A percentile compares a stretch with the other conserved stretches of the same genome.
Evolutionary conservation across 305 asterid species (phyloP).

Genomic region (Fraxinus ornus): DNA sequence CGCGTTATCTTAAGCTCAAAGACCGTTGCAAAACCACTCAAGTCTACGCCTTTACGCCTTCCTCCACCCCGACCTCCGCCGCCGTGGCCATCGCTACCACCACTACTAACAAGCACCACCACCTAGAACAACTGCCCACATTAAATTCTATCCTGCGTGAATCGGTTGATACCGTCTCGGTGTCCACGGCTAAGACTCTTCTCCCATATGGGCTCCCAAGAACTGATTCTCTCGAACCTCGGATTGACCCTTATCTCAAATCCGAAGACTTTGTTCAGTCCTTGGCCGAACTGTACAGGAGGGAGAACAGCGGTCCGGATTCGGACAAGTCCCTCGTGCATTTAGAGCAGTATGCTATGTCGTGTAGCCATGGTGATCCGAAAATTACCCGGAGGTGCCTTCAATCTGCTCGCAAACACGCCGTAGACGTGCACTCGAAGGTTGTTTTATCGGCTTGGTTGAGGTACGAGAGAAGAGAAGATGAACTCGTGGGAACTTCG

Average conservation of each 20-base stretch:
- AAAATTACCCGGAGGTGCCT: slow-evolving; percentile 48
- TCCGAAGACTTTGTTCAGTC: slow-evolving; percentile 50
- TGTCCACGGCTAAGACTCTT: slow-evolving; percentile 28
- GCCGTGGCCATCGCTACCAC: slow-evolving; percentile 12
- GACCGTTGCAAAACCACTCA: slow-evolving; percentile 55
- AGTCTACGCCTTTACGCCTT: slow-evolving; percentile 50
- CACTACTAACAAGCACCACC: slow-evolving; percentile 14
- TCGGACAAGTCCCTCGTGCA: slow-evolving; percentile 31
- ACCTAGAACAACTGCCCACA: slow-evolving; percentile 33
- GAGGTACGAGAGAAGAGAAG: slow-evolving; percentile 66
- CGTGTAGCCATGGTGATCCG: slow-evolving; percentile 47
- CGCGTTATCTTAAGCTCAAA: slow-evolving; percentile 48
- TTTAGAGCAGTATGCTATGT: slow-evolving; percentile 43
- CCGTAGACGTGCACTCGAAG: slow-evolving; percentile 50
- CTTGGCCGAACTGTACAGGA: slow-evolving; percentile 38
- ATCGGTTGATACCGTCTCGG: slow-evolving; percentile 27
- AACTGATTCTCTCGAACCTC: slow-evolving; percentile 41
- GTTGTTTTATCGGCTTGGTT: slow-evolving; percentile 60
- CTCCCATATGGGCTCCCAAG: slow-evolving; percentile 53
- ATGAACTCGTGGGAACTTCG: slow-evolving; percentile 45
- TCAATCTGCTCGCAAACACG: slow-evolving; percentile 50
- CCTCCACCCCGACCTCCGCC: slow-evolving; percentile 26
- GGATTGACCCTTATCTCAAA: slow-evolving; percentile 42
- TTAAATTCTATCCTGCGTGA: slow-evolving; percentile 41
- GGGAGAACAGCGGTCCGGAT: slow-evolving; percentile 23